Evolutionary conservation across 2,329 filamentous ascomycete genomes (phyloP).

Genomic region (Atkinsonella texensis): DNA sequence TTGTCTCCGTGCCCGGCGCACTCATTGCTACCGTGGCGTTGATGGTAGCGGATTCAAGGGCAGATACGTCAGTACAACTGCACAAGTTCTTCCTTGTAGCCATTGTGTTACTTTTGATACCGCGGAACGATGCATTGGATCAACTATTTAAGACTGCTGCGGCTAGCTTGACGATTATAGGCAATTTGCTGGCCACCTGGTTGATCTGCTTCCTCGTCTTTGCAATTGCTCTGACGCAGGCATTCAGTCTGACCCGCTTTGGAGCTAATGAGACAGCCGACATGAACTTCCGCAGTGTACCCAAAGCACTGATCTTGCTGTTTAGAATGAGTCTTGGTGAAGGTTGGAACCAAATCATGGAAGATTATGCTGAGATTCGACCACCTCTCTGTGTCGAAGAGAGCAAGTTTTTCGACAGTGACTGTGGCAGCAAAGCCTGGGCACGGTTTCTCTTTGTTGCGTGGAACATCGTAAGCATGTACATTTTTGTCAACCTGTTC

Average conservation of each 20-base stretch:
- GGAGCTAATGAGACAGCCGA: conserved; percentile 60
- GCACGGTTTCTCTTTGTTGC: conserved; percentile 80
- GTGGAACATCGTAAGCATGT: conserved; percentile 99
- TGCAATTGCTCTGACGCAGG: conserved; percentile 90
- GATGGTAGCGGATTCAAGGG: conserved; percentile 47
- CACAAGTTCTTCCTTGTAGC: conserved; percentile 93
- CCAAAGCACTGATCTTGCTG: conserved; percentile 83
- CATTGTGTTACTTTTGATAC: conserved; percentile 81
- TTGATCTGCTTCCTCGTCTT: conserved; percentile 93
- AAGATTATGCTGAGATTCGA: conserved; percentile 74
- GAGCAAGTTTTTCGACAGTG: conserved; percentile 66
- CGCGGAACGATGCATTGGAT: conserved; percentile 90
- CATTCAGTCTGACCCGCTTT: conserved; percentile 89
- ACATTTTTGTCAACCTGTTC: conserved; percentile 97
- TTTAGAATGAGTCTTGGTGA: conserved; percentile 91
- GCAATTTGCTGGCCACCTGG: conserved; percentile 91
- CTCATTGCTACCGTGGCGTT: conserved; percentile 71
- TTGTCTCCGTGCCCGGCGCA: conserved; percentile 67
- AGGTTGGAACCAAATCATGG: conserved; percentile 95
- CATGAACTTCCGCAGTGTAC: conserved; percentile 85
- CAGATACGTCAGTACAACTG: conserved; percentile 60
- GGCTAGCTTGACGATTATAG: conserved; percentile 79
- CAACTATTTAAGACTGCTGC: conserved; percentile 98
- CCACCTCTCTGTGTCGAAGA: conserved; percentile 70
- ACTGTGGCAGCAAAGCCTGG: conserved; percentile 87